Percentiles rank a stretch among this genome's conserved stretches.
phyloP scores from a whole-genome alignment of 129 eudicot genomes.

The Lactuca saligna region DNA sequence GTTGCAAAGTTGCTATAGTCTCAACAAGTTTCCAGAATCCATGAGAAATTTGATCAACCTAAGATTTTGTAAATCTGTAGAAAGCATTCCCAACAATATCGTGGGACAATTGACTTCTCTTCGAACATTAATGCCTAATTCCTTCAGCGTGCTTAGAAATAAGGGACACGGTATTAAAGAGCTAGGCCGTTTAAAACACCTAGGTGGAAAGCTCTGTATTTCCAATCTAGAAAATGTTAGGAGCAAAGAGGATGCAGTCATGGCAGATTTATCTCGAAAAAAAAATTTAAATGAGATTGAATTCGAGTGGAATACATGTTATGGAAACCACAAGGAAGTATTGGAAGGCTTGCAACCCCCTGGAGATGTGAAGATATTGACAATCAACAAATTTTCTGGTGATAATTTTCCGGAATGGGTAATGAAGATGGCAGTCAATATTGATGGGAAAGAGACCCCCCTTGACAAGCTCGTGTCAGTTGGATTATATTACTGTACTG shows the following conservation, averaged over 20 bases:
- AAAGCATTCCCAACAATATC: neutral
- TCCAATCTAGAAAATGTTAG: neutral
- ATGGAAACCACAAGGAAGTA: neutral
- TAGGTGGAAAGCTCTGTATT: neutral
- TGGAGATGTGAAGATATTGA: neutral
- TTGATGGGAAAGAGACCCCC: neutral
- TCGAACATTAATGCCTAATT: neutral
- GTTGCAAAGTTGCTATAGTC: neutral
- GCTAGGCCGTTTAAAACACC: neutral
- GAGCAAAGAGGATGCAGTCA: neutral
- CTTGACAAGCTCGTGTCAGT: constrained; percentile 7
- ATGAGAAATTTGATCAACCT: neutral
- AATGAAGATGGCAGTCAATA: constrained; percentile 1
- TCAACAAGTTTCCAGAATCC: neutral
- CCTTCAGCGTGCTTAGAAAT: neutral
- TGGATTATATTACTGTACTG: neutral
- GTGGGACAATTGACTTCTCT: neutral
- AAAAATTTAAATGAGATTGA: neutral
- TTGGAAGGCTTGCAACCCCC: neutral
- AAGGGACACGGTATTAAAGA: neutral
- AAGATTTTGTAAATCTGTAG: neutral
- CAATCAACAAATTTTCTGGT: too few species aligned
- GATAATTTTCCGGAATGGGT: too few species aligned
- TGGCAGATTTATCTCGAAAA: neutral
- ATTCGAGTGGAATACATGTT: neutral